Evolutionary conservation across 2,329 filamentous ascomycete species (phyloP).

Genomic region (Arthrocladium fulminans): DNA sequence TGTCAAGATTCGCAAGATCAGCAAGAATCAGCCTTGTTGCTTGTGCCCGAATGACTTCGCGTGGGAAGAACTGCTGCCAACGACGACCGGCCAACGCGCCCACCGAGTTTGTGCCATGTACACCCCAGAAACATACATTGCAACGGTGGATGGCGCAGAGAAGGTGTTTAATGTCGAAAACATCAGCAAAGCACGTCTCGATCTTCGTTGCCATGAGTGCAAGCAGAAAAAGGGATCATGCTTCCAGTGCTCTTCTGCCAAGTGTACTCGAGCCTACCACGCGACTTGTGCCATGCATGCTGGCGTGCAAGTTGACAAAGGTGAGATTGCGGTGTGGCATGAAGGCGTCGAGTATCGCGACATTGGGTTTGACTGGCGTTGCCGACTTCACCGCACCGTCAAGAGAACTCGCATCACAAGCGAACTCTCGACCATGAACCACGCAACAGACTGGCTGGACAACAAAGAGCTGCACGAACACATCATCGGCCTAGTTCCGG

Average conservation of each 20-base stretch:
- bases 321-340: slow-evolving; percentile 73
- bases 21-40: slow-evolving; percentile 55
- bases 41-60: slow-evolving; percentile 86
- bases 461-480: slow-evolving; percentile 42
- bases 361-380: slow-evolving; percentile 85
- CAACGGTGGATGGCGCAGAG: slow-evolving; percentile 60
- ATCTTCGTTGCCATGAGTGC: slow-evolving; percentile 91
- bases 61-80: slow-evolving; percentile 71
- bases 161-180: slow-evolving; percentile 68
- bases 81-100: slow-evolving; percentile 77
- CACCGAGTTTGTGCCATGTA: slow-evolving; percentile 86
- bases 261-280: slow-evolving; percentile 88
- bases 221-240: slow-evolving; percentile 91
- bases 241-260: slow-evolving; percentile 92
- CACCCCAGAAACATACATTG: slow-evolving; percentile 83
- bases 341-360: slow-evolving; percentile 89
- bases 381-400: slow-evolving; percentile 85
- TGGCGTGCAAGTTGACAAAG: slow-evolving; percentile 83
- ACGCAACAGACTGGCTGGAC: slow-evolving; percentile 19
- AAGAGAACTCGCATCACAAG: slow-evolving; percentile 66
- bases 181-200: slow-evolving; percentile 77
- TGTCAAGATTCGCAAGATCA: slow-evolving; percentile 62
- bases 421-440: slow-evolving; percentile 51
- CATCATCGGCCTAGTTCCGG: slow-evolving; percentile 58
- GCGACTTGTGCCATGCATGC: slow-evolving; percentile 88